These are phyloP conservation scores for Aspergillus ochraceoroseus DNA, from an alignment of 2,329 filamentous ascomycete species.

Conservation along the genomic window DNA sequence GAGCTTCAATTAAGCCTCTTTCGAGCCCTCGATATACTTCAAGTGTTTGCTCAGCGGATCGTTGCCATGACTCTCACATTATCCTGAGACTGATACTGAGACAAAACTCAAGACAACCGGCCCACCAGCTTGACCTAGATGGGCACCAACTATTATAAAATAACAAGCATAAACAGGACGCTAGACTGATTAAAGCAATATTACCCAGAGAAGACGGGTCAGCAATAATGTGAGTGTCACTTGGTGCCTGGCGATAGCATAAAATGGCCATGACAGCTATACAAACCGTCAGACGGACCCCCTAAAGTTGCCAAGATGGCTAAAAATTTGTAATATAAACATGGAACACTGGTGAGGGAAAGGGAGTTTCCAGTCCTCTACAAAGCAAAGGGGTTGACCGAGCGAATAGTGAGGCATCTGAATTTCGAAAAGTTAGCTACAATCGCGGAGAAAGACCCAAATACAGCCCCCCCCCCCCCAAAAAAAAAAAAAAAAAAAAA, in stretches of 20 bases:
- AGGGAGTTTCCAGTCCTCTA: constrained; percentile 26
- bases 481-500: constrained; percentile 2
- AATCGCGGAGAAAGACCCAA: no score
- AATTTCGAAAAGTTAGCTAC: constrained; percentile 21
- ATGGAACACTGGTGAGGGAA: constrained; percentile 25
- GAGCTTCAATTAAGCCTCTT: constrained; percentile 3
- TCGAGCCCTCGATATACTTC: constrained; percentile 14
- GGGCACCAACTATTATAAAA: constrained; percentile 17
- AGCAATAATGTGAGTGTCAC: constrained; percentile 3
- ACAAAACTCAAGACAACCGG: constrained; percentile 12
- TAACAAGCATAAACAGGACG: constrained; percentile 20
- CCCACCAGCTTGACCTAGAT: constrained; percentile 10
- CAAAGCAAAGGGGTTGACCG: constrained; percentile 50
- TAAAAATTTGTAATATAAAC: constrained; percentile 22
- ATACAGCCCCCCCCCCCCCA: no score
- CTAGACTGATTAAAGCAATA: constrained; percentile 25
- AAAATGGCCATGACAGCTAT: constrained; percentile 14
- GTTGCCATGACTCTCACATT: constrained; percentile 5
- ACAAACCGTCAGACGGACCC: constrained; percentile 14
- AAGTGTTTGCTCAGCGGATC: constrained; percentile 7
- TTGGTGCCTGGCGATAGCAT: constrained; percentile 9
- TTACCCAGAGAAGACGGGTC: constrained; percentile 13
- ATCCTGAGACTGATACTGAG: constrained; percentile 13
- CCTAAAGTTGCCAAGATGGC: constrained; percentile 12
- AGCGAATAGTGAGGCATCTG: constrained; percentile 49